Evolutionary conservation across 805 yeast species (phyloP), one percentile per base, ranked within the genome.

Genomic region (Blastobotrys mokoenaii): DNA sequence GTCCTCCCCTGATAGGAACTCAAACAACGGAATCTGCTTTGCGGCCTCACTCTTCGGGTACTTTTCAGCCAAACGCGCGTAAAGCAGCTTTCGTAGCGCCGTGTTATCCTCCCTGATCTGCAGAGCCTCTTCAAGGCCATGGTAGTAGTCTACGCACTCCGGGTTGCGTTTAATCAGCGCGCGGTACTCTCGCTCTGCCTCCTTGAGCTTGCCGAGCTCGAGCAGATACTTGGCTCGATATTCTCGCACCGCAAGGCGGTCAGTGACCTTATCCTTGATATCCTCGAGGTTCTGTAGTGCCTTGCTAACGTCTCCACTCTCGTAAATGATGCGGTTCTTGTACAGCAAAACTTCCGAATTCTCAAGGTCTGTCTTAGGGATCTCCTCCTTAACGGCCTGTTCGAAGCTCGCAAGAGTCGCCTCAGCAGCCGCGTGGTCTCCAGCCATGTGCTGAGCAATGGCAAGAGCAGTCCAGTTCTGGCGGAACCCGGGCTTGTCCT

Each of bases 391-490:
- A 30, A 87, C 77, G 29, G 85, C 66, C 27, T 76, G 80, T 62
- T 90, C 96, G 56, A 85, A 86, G 55, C 83, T 80, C 16, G 75
- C 59, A 54, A 89, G 72, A 1, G 90, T 84, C 46, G 75, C 75
- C 46, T 81, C 80, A 5, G 96, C 90, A 18, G 76, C 77, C 32
- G 68, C 69, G 57, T 71, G 74, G 57, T 88, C 85, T 20, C 76
- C 74, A 60, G 76, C 77, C 59, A 89, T 69, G 62, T 84, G 85
- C 59, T 83, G 86, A 1, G 97, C 95, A 37, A 87, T 72, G 1
- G 95, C 96, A 43, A 84, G 71, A 0, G 82, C 81, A 1, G 95
- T 84, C 96, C 96, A 89, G 59, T 86, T 84, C 50, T 90, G 88
- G 52, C 96, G 75, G 60, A 78, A 84, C 0, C 95, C 95, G 9